Evolutionary conservation across 495 filamentous ascomycete genomes (phyloP).

Genomic region (Pyrenopolyporus hunteri): DNA sequence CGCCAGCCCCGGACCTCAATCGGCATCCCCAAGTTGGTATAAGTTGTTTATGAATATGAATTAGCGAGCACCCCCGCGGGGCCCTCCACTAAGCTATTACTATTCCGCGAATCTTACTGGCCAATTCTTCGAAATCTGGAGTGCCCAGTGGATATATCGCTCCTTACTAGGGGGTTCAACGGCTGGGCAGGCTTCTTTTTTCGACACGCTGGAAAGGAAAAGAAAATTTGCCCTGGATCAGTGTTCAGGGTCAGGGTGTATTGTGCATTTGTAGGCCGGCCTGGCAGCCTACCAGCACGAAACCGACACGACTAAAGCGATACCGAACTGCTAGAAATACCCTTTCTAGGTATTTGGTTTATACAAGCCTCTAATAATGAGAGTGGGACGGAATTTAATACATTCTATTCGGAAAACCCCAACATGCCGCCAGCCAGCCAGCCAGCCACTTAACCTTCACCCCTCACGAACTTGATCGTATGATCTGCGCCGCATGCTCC

Average conservation of each 20-base stretch:
- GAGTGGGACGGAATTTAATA: not conserved
- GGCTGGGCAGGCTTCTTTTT: not conserved
- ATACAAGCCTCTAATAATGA: not conserved
- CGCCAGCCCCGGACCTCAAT: slow-evolving; percentile 22
- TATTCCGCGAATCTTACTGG: slow-evolving; percentile 17
- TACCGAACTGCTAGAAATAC: too few relatives aligned
- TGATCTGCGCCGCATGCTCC: not conserved
- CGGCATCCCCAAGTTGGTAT: slow-evolving; percentile 13
- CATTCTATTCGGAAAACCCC: too few relatives aligned
- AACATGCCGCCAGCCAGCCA: not conserved
- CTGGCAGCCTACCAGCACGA: not conserved
- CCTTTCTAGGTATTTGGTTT: too few relatives aligned
- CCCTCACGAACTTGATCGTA: not conserved
- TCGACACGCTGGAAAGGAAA: not conserved
- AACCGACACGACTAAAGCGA: not conserved
- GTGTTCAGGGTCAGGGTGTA: too few relatives aligned
- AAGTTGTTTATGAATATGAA: too few relatives aligned
- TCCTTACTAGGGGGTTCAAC: not conserved
- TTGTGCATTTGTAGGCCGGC: too few relatives aligned
- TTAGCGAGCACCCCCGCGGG: slow-evolving; percentile 1
- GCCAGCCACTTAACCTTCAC: not conserved
- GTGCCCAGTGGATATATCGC: not conserved
- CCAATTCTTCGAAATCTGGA: not conserved
- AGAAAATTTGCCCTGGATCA: too few relatives aligned
- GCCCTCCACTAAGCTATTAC: slow-evolving; percentile 13